phyloP scores from a whole-genome alignment of 495 filamentous ascomycete species.

The Echria macrotheca region DNA sequence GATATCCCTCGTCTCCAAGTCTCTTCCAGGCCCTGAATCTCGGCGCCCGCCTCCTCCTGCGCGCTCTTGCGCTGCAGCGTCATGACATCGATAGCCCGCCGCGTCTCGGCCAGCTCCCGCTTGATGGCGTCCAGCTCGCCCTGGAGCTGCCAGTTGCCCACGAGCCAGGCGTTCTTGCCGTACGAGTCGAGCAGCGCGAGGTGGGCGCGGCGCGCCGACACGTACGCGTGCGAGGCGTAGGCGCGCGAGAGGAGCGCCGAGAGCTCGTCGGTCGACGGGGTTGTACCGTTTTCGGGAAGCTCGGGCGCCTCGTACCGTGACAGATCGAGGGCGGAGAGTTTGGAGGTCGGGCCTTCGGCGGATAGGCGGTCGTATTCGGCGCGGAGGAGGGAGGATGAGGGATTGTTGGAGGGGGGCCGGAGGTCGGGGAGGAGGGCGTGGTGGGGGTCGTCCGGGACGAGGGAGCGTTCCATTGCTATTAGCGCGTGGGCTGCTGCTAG shows the following conservation, averaged over 20 bases:
- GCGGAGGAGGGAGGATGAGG: conserved; percentile 56
- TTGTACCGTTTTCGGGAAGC: too few relatives aligned
- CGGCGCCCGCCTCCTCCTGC: conserved; percentile 64
- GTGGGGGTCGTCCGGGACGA: conserved; percentile 33
- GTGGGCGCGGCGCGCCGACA: conserved; percentile 60
- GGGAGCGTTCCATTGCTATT: conserved; percentile 58
- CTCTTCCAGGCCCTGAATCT: conserved; percentile 64
- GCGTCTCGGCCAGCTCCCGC: conserved; percentile 63
- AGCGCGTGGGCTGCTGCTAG: conserved; percentile 55
- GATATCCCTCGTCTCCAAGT: conserved; percentile 68
- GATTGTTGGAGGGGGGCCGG: conserved; percentile 44
- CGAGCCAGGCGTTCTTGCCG: conserved; percentile 88
- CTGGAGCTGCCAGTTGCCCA: conserved; percentile 76
- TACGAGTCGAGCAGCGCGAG: conserved; percentile 68
- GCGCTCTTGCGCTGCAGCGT: conserved; percentile 63
- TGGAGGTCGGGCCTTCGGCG: conserved; percentile 24
- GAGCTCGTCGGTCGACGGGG: conserved; percentile 33
- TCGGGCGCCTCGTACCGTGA: conserved; percentile 69
- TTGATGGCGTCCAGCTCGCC: conserved; percentile 66
- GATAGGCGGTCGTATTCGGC: conserved; percentile 51
- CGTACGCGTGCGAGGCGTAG: conserved; percentile 62
- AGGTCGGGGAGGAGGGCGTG: conserved; percentile 38
- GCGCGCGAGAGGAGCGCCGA: conserved; percentile 36
- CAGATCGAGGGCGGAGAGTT: conserved; percentile 65
- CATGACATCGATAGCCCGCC: conserved; percentile 60